Conservation (phyloP, 352 stramenopile species). For the Phytophthora vignae region DNA sequence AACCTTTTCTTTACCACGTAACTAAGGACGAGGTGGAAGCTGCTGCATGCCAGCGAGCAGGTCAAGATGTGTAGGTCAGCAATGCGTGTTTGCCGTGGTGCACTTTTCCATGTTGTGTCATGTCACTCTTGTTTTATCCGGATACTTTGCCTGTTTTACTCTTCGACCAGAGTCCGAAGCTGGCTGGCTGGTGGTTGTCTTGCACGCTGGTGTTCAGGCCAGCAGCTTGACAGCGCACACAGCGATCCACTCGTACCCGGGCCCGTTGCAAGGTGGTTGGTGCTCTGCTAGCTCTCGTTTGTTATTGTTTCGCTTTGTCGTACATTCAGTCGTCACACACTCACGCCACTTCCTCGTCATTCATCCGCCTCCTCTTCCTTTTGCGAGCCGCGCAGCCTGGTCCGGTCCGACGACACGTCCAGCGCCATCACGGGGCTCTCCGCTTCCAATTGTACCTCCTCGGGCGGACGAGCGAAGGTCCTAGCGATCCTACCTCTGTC, state of each 20-base stretch:
- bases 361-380: slow-evolving; percentile 19
- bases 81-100: slow-evolving; percentile 32
- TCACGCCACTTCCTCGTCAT: slow-evolving; percentile 18
- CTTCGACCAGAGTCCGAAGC: slow-evolving; percentile 5
- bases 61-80: slow-evolving; percentile 25
- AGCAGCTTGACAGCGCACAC: slow-evolving; percentile 3
- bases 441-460: slow-evolving; percentile 22
- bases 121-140: slow-evolving; percentile 36
- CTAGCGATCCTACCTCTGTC: slow-evolving; percentile 22
- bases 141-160: slow-evolving; percentile 38
- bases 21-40: slow-evolving; percentile 5
- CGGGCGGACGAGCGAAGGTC: slow-evolving; percentile 15
- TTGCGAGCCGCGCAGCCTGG: slow-evolving; percentile 27
- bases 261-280: slow-evolving; percentile 16
- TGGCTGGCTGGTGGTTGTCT: slow-evolving; percentile 16
- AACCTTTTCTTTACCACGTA: slow-evolving; percentile 97
- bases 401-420: slow-evolving; percentile 20
- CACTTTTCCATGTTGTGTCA: slow-evolving; percentile 24
- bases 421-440: slow-evolving; percentile 30
- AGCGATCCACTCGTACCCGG: not conserved
- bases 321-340: slow-evolving; percentile 31
- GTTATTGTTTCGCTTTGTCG: slow-evolving; percentile 25
- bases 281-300: slow-evolving; percentile 12
- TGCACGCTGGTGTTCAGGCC: slow-evolving; percentile 17
- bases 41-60: slow-evolving; percentile 8